These are phyloP conservation scores for Didymella lethalis DNA, from an alignment of 2,329 filamentous ascomycete genomes.

Conservation along the genomic window DNA sequence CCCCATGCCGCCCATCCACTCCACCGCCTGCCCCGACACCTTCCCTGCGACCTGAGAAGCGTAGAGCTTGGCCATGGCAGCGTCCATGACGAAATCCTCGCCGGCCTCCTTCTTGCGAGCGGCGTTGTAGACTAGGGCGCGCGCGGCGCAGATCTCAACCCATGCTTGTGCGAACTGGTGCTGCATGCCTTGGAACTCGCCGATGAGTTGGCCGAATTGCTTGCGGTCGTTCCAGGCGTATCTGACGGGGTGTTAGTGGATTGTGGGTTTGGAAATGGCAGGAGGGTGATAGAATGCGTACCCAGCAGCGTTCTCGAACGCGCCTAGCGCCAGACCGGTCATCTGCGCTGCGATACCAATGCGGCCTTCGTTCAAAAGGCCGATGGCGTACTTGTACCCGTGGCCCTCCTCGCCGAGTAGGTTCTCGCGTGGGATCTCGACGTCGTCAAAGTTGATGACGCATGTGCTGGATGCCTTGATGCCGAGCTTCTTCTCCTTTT, in stretches of 20 bases:
- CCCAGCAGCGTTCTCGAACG: slow-evolving; percentile 91
- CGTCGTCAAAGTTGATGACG: slow-evolving; percentile 96
- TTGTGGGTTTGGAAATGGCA: neutral
- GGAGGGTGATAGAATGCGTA: slow-evolving; percentile 51
- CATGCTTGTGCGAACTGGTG: slow-evolving; percentile 97
- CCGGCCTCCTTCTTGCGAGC: slow-evolving; percentile 98
- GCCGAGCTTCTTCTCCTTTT: slow-evolving; percentile 99
- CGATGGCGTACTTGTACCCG: slow-evolving; percentile 98
- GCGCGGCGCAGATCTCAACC: slow-evolving; percentile 89
- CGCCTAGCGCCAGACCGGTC: slow-evolving; percentile 93
- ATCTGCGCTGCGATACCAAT: slow-evolving; percentile 99
- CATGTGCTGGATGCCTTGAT: slow-evolving; percentile 96
- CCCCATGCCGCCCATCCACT: slow-evolving; percentile 99
- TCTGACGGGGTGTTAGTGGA: slow-evolving; percentile 45
- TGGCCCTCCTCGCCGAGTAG: slow-evolving; percentile 87
- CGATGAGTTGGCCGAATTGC: slow-evolving; percentile 92
- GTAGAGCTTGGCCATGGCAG: slow-evolving; percentile 97
- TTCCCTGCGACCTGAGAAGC: slow-evolving; percentile 90
- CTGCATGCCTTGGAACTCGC: slow-evolving; percentile 99
- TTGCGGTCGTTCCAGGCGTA: slow-evolving; percentile 99
- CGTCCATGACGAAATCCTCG: slow-evolving; percentile 92
- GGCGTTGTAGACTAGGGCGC: slow-evolving; percentile 93
- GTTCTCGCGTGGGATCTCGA: slow-evolving; percentile 86
- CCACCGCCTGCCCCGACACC: slow-evolving; percentile 84
- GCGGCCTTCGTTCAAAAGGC: slow-evolving; percentile 90